Evolutionary conservation across 2,329 filamentous ascomycete species (phyloP), one percentile per base, ranked within the genome.

Genomic region (Fusarium chuoi): DNA sequence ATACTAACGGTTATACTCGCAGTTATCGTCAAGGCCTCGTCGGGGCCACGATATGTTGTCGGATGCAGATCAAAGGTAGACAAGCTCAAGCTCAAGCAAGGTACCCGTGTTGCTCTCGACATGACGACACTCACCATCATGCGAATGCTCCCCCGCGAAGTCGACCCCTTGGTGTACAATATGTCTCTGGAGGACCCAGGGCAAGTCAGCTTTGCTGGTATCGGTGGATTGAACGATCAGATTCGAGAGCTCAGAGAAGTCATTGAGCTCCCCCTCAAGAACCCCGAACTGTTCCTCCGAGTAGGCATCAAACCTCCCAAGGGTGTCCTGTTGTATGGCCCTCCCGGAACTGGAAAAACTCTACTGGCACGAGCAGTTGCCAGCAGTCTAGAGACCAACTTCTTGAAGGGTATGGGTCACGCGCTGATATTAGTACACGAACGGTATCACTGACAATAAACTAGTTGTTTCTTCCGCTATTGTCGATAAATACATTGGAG

Each of bases 91-190:
- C 87, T 99, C 82, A 99, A 98, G 89, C 96, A 99, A 85, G 97
- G 97, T 79, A 98, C 96, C 35, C 94, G 96, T 80, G 96, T 99
- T 62, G 96, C 96, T 39, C 92, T 99, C 68, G 96, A 99, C 81
- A 99, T 99, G 96, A 99, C 96, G 58, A 99, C 96, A 26, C 93
- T 99, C 77, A 99, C 96, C 70, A 99, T 99, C 84, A 99, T 99
- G 96, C 94, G 96, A 80, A 99, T 99, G 96, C 89, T 99, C 52
- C 97, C 96, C 68, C 93, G 96, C 83, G 96, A 99, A 87, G 97
- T 99, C 81, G 96, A 99, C 81, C 96, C 96, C 26, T 89, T 99
- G 77, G 96, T 99, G 77, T 99, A 99, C 90, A 99, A 99, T 88
- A 99, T 99, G 96, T 99, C 96, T 26, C 85, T 99, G 78, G 96